A percentile compares a stretch with the other conserved stretches of the same genome.
phyloP scores from a whole-genome alignment of 2,329 filamentous ascomycete genomes.

The Parastagonospora nodorum region DNA sequence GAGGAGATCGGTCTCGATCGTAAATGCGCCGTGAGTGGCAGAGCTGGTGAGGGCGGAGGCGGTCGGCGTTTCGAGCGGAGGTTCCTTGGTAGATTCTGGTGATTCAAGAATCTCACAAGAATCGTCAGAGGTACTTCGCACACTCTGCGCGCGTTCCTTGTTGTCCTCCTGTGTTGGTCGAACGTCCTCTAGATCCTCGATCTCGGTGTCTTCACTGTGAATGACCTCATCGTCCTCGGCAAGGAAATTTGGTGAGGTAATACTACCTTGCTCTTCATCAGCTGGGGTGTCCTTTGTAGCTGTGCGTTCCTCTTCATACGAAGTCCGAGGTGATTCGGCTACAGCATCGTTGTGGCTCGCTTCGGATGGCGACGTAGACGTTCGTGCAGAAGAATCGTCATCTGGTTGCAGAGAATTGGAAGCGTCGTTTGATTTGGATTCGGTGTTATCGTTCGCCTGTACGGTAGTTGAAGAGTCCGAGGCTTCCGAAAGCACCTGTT shows the following conservation, averaged over 20 bases:
- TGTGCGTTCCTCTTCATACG: conserved; percentile 37
- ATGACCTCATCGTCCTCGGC: too few species aligned
- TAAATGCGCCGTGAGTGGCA: background rate
- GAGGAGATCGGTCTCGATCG: conserved; percentile 28
- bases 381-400: conserved; percentile 37
- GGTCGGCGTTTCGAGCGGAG: too few species aligned
- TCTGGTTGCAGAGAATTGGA: conserved; percentile 20
- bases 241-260: too few species aligned
- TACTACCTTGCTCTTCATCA: background rate
- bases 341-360: conserved; percentile 36
- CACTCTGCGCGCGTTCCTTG: background rate
- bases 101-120: too few species aligned
- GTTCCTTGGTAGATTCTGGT: too few species aligned
- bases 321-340: conserved; percentile 44
- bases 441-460: conserved; percentile 22
- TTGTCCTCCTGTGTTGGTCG: too few species aligned
- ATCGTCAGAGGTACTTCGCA: background rate
- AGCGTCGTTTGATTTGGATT: conserved; percentile 5
- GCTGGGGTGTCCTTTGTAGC: background rate
- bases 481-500: conserved; percentile 30
- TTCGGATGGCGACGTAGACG: conserved; percentile 45
- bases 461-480: conserved; percentile 42
- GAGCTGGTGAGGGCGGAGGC: background rate
- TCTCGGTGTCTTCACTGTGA: conserved; percentile 2
- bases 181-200: background rate